Conservation (phyloP, 139 green algal species). For the Tetraselmis striata region DNA sequence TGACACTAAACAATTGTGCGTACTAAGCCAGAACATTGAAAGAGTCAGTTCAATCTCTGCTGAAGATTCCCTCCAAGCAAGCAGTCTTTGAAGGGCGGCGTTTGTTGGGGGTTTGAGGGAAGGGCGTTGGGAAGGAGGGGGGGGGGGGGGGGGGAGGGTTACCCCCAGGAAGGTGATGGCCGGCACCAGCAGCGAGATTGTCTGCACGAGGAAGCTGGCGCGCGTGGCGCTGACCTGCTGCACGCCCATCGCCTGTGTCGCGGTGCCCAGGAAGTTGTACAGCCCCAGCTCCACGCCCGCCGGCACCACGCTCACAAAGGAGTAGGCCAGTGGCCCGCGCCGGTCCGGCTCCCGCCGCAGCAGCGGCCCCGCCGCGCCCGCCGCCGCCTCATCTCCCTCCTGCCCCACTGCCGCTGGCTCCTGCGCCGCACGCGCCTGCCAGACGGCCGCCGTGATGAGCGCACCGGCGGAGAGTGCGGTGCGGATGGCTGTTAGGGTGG, state of each 20-base stretch:
- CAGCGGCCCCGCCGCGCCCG: too few species aligned
- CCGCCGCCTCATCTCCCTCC: neutral
- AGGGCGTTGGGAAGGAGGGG: too few species aligned
- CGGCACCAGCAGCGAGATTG: slow-evolving; percentile 39
- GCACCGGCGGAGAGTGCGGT: neutral
- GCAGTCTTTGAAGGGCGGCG: too few species aligned
- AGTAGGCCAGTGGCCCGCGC: neutral
- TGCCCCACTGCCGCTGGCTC: neutral
- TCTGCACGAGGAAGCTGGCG: slow-evolving; percentile 47
- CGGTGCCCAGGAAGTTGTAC: neutral
- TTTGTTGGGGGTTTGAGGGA: too few species aligned
- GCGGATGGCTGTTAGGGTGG: neutral
- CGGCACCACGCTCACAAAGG: neutral
- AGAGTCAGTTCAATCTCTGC: too few species aligned
- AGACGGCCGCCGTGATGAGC: neutral
- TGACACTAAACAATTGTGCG: too few species aligned
- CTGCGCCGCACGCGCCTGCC: neutral
- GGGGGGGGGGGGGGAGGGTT: neutral
- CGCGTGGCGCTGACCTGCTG: slow-evolving; percentile 35
- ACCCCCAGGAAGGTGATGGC: slow-evolving; percentile 33
- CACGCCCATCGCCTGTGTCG: slow-evolving; percentile 24
- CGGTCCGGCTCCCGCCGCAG: neutral
- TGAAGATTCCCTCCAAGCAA: too few species aligned
- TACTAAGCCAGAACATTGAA: too few species aligned
- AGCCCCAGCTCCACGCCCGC: neutral